phyloP scores from a whole-genome alignment of 139 green algal species.

The Chlamydomonas asymmetrica region DNA sequence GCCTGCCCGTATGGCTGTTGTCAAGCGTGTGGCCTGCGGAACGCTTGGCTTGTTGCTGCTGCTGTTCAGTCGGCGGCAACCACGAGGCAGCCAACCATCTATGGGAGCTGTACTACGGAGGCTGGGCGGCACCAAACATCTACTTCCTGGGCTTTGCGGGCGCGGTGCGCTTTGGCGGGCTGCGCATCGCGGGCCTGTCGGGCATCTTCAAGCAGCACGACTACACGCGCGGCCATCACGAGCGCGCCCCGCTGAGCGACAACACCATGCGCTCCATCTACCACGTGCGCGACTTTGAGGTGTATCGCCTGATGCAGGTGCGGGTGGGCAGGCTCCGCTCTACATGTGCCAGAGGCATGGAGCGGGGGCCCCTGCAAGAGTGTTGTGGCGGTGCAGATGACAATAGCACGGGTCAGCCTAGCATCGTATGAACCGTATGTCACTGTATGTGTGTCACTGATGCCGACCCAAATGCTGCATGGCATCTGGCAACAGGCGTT shows the following conservation, averaged over 20 bases:
- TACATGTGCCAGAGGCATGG: too few relatives aligned
- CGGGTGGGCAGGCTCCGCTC: neutral
- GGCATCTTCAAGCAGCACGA: conserved; percentile 85
- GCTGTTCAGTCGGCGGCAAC: conserved; percentile 91
- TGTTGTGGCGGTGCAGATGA: too few relatives aligned
- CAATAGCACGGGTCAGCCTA: too few relatives aligned
- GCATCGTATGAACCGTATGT: too few relatives aligned
- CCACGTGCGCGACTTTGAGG: conserved; percentile 90
- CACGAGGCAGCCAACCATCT: conserved; percentile 96
- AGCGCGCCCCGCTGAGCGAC: conserved; percentile 82
- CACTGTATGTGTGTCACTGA: too few relatives aligned
- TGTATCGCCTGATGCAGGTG: conserved; percentile 77
- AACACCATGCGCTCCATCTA: conserved; percentile 84
- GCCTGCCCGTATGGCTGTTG: too few relatives aligned
- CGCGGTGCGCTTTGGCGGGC: conserved; percentile 87
- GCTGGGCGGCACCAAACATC: conserved; percentile 95
- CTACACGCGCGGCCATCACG: conserved; percentile 76
- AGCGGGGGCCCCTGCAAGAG: too few relatives aligned
- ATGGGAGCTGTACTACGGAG: conserved; percentile 95
- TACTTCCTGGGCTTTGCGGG: conserved; percentile 93
- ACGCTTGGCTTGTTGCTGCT: too few relatives aligned
- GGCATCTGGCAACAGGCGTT: too few relatives aligned
- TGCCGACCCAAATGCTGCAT: too few relatives aligned
- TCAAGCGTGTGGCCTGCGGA: too few relatives aligned
- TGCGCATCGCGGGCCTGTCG: conserved; percentile 92